A percentile compares a stretch with the other conserved stretches of the same genome.
Conservation (phyloP, 176 grass and related monocot genomes). For the maize (Zea mays) region Zm-B73-REFERENCE-NAM-5.0 NC_050097.1:225849001-225849500, state of each 20-base stretch:
- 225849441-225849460: conserved; percentile 39
- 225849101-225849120: too few species aligned
- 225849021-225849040: not conserved
- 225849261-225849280: conserved; percentile 4
- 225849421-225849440: not conserved
- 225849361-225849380: too few species aligned
- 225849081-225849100: not conserved
- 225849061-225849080: not conserved
- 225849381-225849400: conserved; percentile 38
- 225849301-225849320: not conserved
- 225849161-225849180: not conserved
- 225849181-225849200: conserved; percentile 5
- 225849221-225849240: not conserved
- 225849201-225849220: conserved; percentile 16
- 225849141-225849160: not conserved
- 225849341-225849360: conserved; percentile 32
- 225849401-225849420: conserved; percentile 49
- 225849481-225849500: conserved; percentile 29
- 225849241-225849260: not conserved
- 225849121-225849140: not conserved
- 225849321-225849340: not conserved
- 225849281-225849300: conserved; percentile 5
- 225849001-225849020: not conserved
- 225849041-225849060: not conserved
- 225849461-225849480: conserved; percentile 5